These are phyloP conservation scores for Iberis pinnata DNA, from an alignment of 345 rosid genomes.

Conservation along the genomic window DNA sequence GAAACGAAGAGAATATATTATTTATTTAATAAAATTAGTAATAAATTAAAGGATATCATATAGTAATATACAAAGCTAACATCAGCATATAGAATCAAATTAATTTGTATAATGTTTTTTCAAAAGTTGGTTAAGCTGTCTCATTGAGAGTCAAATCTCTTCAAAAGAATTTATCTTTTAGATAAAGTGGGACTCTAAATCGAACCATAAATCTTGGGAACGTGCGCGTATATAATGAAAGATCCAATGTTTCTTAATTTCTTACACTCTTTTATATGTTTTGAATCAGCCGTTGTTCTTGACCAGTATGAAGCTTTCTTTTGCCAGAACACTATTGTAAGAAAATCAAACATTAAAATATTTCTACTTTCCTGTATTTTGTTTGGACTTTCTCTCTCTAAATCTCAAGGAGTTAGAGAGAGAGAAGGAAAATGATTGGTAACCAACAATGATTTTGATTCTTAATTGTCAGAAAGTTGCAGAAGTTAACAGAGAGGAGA, in stretches of 20 bases:
- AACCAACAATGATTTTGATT: slow-evolving; percentile 24
- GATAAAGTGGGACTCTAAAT: neutral
- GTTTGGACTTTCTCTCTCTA: slow-evolving; percentile 28
- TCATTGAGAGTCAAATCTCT: neutral
- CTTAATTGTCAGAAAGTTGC: slow-evolving; percentile 19
- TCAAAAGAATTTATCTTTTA: neutral
- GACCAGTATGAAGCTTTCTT: slow-evolving; percentile 24
- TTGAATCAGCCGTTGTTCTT: slow-evolving; percentile 29
- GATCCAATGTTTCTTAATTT: slow-evolving; percentile 8
- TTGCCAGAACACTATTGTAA: slow-evolving; percentile 17
- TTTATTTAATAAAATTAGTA: no score
- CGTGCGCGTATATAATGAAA: slow-evolving; percentile 26
- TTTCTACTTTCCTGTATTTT: slow-evolving; percentile 6
- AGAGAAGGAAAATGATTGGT: slow-evolving; percentile 27
- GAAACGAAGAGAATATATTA: no score
- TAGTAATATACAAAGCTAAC: no score
- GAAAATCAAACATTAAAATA: slow-evolving; percentile 13
- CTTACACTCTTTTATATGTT: neutral
- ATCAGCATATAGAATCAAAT: no score
- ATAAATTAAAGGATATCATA: no score
- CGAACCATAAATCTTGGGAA: slow-evolving; percentile 20
- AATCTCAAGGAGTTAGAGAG: slow-evolving; percentile 30
- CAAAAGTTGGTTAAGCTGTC: slow-evolving; percentile 8
- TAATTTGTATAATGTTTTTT: no score
- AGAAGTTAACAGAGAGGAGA: slow-evolving; percentile 22